phyloP scores from a whole-genome alignment of 1,284 basidiomycete genomes.

The Flammula alnicola region DNA sequence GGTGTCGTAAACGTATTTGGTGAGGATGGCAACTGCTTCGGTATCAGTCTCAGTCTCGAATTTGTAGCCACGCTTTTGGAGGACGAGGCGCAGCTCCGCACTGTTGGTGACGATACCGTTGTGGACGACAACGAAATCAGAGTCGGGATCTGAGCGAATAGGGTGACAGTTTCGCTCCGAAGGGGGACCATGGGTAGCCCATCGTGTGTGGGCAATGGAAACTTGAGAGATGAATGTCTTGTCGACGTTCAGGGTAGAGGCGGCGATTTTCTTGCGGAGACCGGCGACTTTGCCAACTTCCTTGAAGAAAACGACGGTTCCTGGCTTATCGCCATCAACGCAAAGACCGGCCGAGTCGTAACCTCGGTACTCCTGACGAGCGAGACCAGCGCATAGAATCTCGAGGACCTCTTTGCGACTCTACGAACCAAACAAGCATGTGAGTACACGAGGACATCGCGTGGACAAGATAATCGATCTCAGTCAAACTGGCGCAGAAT shows the following conservation, averaged over 20 bases:
- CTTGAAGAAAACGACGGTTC: conserved; percentile 89
- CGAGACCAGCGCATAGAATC: conserved; percentile 90
- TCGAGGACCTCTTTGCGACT: conserved; percentile 93
- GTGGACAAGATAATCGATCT: conserved; percentile 17
- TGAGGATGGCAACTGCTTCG: conserved; percentile 95
- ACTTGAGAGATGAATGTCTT: conserved; percentile 90
- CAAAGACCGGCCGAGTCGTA: conserved; percentile 98
- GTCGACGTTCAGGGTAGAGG: conserved; percentile 76
- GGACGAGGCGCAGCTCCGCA: conserved; percentile 87
- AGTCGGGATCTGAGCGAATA: conserved; percentile 81
- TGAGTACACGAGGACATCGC: conserved; percentile 14
- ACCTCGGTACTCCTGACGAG: conserved; percentile 97
- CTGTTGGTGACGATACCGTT: conserved; percentile 99
- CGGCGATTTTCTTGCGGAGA: conserved; percentile 90
- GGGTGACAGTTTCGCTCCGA: conserved; percentile 95
- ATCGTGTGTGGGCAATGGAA: conserved; percentile 98
- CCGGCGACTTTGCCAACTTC: conserved; percentile 98
- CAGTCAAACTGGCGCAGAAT: conserved; percentile 7
- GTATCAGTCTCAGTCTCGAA: conserved; percentile 99
- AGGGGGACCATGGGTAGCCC: conserved; percentile 98
- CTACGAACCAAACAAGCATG: conserved; percentile 43
- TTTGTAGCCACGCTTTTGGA: conserved; percentile 94
- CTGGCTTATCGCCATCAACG: conserved; percentile 90
- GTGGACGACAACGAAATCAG: conserved; percentile 95
- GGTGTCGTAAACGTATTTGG: conserved; percentile 97